These are phyloP conservation scores for Aspergillus eucalypticola DNA, from an alignment of 2,329 filamentous ascomycete species.

Conservation along the genomic window DNA sequence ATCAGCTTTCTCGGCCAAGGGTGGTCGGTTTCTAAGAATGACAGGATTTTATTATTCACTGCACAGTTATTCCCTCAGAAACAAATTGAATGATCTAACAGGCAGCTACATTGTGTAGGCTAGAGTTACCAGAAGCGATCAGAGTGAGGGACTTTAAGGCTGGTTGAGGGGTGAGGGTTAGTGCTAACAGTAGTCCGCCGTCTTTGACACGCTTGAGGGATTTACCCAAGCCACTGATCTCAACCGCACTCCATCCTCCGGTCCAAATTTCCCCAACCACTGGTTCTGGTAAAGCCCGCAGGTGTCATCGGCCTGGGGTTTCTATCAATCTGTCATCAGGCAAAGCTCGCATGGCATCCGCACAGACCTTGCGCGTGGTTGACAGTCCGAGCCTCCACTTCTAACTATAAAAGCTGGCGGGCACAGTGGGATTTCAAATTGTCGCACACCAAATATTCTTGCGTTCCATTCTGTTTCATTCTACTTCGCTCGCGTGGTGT, in stretches of 20 bases:
- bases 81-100: background rate
- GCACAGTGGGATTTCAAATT: background rate
- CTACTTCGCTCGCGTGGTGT: background rate
- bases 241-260: background rate
- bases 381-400: background rate
- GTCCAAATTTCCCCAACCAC: background rate
- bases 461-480: background rate
- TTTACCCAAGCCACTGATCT: constrained; percentile 11
- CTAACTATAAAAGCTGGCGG: constrained; percentile 2
- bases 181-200: background rate
- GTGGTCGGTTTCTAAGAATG: background rate
- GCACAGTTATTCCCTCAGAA: background rate
- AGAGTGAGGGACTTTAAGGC: background rate
- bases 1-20: background rate
- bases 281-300: constrained; percentile 6
- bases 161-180: background rate
- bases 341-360: constrained; percentile 5
- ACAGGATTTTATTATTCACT: background rate
- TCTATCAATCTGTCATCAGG: background rate
- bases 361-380: constrained; percentile 1
- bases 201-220: background rate
- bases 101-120: background rate
- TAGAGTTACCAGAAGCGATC: background rate
- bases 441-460: background rate
- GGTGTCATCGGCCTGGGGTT: background rate